Conservation (phyloP, 2,329 filamentous ascomycete genomes). For the Diaporthe batatas region DNA sequence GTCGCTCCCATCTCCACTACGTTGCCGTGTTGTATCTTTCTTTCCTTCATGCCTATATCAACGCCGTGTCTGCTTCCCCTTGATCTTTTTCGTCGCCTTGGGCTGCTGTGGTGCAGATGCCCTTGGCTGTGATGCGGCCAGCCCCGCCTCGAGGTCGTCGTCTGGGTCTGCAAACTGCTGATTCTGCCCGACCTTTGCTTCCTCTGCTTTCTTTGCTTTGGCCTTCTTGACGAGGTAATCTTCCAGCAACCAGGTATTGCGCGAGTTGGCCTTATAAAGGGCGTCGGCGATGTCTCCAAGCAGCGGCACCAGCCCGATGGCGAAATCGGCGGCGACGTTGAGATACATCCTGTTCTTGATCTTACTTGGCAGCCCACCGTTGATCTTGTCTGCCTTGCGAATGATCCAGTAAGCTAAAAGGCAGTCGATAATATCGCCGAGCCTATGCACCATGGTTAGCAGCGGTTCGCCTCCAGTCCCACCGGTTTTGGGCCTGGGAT, state of each 20-base stretch:
- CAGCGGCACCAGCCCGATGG: slow-evolving; percentile 80
- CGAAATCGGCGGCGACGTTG: slow-evolving; percentile 82
- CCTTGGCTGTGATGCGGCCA: neutral
- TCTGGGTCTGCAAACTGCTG: neutral
- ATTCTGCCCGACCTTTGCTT: slow-evolving; percentile 18
- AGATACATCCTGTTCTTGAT: slow-evolving; percentile 81
- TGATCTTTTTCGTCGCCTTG: neutral
- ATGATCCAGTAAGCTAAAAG: slow-evolving; percentile 80
- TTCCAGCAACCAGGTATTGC: slow-evolving; percentile 79
- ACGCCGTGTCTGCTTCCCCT: slow-evolving; percentile 1
- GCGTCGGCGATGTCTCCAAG: slow-evolving; percentile 83
- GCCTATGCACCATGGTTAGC: slow-evolving; percentile 57
- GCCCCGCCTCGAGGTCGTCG: slow-evolving; percentile 23
- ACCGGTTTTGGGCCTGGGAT: neutral
- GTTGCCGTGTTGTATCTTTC: neutral
- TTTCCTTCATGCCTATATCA: neutral
- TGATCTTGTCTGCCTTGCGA: slow-evolving; percentile 77
- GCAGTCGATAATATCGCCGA: slow-evolving; percentile 81
- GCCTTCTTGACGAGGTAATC: slow-evolving; percentile 77
- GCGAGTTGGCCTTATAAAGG: slow-evolving; percentile 80
- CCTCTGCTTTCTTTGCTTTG: slow-evolving; percentile 58
- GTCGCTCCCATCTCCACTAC: slow-evolving; percentile 10
- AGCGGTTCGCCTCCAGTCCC: neutral
- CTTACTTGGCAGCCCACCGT: slow-evolving; percentile 77
- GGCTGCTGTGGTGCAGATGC: slow-evolving; percentile 2